phyloP scores from a whole-genome alignment of 2,329 filamentous ascomycete species.

The Bipolaris bicolor region DNA sequence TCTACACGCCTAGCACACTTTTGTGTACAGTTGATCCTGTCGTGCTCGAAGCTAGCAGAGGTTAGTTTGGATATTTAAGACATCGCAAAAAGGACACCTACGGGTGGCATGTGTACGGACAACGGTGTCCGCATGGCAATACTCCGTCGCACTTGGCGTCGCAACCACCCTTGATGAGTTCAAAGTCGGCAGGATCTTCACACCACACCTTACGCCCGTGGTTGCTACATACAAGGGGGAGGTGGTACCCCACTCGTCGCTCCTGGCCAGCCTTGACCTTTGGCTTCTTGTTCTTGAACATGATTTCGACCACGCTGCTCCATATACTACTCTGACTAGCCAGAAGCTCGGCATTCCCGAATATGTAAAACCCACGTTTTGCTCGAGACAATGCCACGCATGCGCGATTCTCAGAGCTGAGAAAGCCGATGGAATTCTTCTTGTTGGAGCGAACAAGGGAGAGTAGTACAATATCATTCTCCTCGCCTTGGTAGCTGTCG shows the following conservation, averaged over 20 bases:
- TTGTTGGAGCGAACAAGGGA: constrained; percentile 78
- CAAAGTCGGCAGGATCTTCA: constrained; percentile 40
- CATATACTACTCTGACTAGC: constrained; percentile 58
- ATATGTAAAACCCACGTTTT: constrained; percentile 79
- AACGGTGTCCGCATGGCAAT: constrained; percentile 44
- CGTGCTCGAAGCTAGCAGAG: constrained; percentile 32
- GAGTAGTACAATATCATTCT: constrained; percentile 82
- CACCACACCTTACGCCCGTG: constrained; percentile 63
- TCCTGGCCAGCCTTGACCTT: constrained; percentile 30
- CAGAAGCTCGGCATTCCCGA: constrained; percentile 71
- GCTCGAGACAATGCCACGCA: constrained; percentile 73
- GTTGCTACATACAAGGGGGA: constrained; percentile 69
- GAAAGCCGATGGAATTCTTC: constrained; percentile 70
- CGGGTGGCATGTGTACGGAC: constrained; percentile 45
- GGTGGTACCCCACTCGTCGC: constrained; percentile 54
- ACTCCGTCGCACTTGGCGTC: constrained; percentile 31
- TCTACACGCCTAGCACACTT: constrained; percentile 30
- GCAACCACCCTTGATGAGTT: constrained; percentile 41
- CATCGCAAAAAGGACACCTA: constrained; percentile 13
- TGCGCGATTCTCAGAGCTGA: constrained; percentile 68
- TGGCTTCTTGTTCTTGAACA: constrained; percentile 51
- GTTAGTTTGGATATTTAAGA: background rate
- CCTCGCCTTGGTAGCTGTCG: constrained; percentile 84
- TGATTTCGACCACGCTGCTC: constrained; percentile 57
- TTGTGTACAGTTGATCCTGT: constrained; percentile 43